Evolutionary conservation across 805 yeast species (phyloP).

Genomic region (Candida incommunis): DNA sequence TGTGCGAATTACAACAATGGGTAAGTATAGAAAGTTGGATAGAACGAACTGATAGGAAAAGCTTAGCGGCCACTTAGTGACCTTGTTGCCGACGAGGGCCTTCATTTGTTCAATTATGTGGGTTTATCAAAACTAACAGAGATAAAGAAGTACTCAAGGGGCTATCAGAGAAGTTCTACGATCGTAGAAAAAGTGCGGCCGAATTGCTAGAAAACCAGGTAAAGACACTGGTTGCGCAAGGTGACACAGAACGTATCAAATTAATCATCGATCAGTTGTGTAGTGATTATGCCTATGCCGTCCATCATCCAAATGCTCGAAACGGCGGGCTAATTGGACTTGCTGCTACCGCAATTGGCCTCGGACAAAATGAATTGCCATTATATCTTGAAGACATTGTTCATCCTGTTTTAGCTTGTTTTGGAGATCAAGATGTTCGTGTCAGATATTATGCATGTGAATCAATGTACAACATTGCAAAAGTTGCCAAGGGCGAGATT

Average conservation of each 20-base stretch:
- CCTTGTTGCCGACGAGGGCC: no score
- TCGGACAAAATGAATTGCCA: conserved; percentile 74
- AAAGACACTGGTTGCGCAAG: conserved; percentile 47
- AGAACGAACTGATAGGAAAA: no score
- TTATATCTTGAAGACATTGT: conserved; percentile 70
- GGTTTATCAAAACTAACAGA: conserved; percentile 10
- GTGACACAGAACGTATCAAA: conserved; percentile 46
- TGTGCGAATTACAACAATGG: no score
- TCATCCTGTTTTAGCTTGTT: conserved; percentile 88
- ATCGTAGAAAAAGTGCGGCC: conserved; percentile 66
- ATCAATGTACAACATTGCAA: conserved; percentile 86
- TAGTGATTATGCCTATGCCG: conserved; percentile 64
- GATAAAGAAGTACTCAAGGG: conserved; percentile 58
- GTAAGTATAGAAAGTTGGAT: no score
- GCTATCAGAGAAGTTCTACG: conserved; percentile 59
- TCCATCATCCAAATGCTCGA: conserved; percentile 75
- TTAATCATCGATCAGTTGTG: conserved; percentile 59
- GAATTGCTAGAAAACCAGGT: conserved; percentile 53
- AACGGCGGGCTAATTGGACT: conserved; percentile 93
- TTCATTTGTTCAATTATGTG: no score
- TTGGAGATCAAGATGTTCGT: conserved; percentile 94
- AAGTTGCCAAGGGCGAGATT: conserved; percentile 92
- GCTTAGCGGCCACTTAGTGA: no score
- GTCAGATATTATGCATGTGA: conserved; percentile 97
- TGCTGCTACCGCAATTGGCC: conserved; percentile 90